A percentile compares a stretch with the other conserved stretches of the same genome.
Evolutionary conservation across 2,329 filamentous ascomycete species (phyloP).

Genomic region (Rugonectria rugulosa): DNA sequence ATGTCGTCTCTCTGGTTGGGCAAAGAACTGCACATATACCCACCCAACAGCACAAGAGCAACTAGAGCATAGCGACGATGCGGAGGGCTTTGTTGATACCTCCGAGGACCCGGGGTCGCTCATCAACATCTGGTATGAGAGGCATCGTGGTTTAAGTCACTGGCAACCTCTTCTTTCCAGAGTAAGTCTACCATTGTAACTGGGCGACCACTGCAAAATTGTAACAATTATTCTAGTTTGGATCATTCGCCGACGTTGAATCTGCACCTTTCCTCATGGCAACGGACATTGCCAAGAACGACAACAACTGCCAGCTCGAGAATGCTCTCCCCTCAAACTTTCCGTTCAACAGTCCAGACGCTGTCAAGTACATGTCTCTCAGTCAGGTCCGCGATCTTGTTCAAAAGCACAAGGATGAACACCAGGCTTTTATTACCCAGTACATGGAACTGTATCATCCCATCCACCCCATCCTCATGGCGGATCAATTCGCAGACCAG

Average conservation of each 20-base stretch:
- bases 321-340: background rate
- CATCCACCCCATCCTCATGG: background rate
- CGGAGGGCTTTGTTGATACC: background rate
- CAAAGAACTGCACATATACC: background rate
- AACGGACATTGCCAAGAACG: background rate
- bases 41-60: background rate
- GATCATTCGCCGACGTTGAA: background rate
- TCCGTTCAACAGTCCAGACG: background rate
- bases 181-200: background rate
- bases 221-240: no score
- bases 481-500: background rate
- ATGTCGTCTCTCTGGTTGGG: background rate
- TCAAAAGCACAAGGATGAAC: background rate
- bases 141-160: background rate
- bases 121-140: background rate
- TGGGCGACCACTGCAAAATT: background rate
- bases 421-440: background rate
- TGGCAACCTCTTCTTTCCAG: background rate
- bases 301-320: background rate
- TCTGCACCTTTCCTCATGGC: background rate
- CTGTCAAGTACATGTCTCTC: background rate
- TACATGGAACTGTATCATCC: background rate
- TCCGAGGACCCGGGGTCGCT: background rate
- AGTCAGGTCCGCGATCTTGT: background rate
- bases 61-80: background rate